Conservation (phyloP, 306 rosid genomes). For the Urtica urens region DNA sequence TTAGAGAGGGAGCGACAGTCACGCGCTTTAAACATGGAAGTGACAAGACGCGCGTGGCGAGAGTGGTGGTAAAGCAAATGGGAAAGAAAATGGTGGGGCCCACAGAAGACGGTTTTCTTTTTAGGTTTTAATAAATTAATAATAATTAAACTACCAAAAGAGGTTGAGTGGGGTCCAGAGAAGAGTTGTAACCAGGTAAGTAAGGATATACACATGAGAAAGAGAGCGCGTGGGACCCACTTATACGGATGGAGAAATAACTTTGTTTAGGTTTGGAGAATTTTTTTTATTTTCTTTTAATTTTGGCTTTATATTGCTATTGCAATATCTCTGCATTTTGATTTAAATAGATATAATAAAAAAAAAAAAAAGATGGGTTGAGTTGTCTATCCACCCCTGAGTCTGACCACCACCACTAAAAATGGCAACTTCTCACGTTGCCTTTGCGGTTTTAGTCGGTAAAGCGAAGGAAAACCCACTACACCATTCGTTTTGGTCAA, state of each 20-base stretch:
- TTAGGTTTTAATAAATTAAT: not conserved
- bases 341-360: too few species aligned
- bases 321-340: too few species aligned
- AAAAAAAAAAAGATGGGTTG: too few species aligned
- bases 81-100: constrained; percentile 2
- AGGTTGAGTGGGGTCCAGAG: constrained; percentile 7
- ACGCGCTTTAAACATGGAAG: constrained; percentile 3
- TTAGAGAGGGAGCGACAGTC: not conserved
- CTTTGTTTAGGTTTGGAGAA: not conserved
- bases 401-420: too few species aligned
- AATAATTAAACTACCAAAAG: not conserved
- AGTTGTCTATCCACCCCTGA: too few species aligned
- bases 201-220: not conserved
- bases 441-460: too few species aligned
- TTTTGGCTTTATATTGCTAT: too few species aligned
- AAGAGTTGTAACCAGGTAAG: not conserved
- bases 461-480: too few species aligned
- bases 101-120: not conserved
- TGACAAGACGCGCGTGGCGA: constrained; percentile 2
- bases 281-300: too few species aligned
- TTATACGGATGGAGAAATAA: not conserved
- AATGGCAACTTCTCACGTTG: too few species aligned
- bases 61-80: not conserved
- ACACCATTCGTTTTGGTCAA: too few species aligned
- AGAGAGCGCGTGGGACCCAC: not conserved